phyloP scores from a whole-genome alignment of 1,284 basidiomycete species.

The Cryptococcus sp. region DNA sequence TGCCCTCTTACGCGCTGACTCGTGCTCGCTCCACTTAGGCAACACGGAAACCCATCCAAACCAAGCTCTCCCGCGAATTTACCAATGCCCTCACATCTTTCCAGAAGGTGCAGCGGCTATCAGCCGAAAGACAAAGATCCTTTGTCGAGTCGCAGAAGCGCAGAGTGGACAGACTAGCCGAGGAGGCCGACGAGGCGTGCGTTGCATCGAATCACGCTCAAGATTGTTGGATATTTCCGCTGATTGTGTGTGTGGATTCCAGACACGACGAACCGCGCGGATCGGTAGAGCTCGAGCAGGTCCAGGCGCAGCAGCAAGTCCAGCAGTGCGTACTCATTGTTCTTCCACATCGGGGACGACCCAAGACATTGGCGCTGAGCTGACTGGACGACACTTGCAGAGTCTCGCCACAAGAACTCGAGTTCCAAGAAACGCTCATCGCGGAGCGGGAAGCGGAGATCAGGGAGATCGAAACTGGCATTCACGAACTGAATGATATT shows the following conservation, averaged over 20 bases:
- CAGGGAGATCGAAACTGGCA: constrained; percentile 93
- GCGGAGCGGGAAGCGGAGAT: constrained; percentile 95
- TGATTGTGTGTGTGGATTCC: background rate
- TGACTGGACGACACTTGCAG: constrained; percentile 50
- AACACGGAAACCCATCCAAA: constrained; percentile 58
- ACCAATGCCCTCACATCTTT: constrained; percentile 86
- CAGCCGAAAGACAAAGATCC: constrained; percentile 80
- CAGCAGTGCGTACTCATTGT: constrained; percentile 25
- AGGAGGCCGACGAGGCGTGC: constrained; percentile 33
- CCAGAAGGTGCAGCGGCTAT: constrained; percentile 85
- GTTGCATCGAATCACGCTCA: background rate
- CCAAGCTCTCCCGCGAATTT: constrained; percentile 91
- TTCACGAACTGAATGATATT: constrained; percentile 95
- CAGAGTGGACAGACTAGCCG: constrained; percentile 40
- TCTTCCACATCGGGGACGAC: background rate
- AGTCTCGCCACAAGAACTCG: constrained; percentile 84
- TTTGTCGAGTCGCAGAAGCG: constrained; percentile 67
- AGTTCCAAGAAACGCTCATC: constrained; percentile 94
- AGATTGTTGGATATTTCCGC: background rate
- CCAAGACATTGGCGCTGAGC: background rate
- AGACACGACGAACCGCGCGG: constrained; percentile 36
- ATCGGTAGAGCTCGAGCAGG: constrained; percentile 45
- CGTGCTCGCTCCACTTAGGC: constrained; percentile 24
- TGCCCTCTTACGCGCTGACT: background rate
- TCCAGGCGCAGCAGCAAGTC: constrained; percentile 44